phyloP scores from a whole-genome alignment of 352 stramenopile genomes.

The Phytopythium oedochilum region DNA sequence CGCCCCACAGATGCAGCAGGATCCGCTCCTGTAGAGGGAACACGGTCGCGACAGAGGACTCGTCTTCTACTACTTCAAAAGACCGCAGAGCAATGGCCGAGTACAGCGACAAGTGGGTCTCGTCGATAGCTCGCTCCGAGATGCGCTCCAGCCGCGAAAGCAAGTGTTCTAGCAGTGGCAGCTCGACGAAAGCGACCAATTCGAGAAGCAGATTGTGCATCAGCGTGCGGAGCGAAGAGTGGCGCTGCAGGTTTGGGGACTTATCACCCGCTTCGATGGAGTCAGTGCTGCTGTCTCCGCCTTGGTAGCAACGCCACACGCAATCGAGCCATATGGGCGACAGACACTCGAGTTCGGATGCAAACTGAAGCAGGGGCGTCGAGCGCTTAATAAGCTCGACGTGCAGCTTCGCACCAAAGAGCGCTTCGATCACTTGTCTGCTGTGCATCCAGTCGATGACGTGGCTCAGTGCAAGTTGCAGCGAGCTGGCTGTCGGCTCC shows the following conservation, averaged over 20 bases:
- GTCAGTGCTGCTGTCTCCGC: slow-evolving; percentile 7
- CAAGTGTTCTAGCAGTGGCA: slow-evolving; percentile 26
- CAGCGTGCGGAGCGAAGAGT: slow-evolving; percentile 38
- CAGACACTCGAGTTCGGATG: slow-evolving; percentile 26
- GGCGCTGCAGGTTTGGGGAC: slow-evolving; percentile 18
- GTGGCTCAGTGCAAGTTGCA: slow-evolving; percentile 19
- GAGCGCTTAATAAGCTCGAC: slow-evolving; percentile 63
- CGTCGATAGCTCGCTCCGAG: slow-evolving; percentile 13
- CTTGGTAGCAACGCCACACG: slow-evolving; percentile 50
- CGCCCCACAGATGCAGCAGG: slow-evolving; percentile 38
- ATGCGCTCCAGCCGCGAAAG: slow-evolving; percentile 18
- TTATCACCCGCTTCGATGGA: not conserved
- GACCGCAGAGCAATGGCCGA: slow-evolving; percentile 24
- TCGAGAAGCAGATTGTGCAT: slow-evolving; percentile 52
- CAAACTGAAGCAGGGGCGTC: slow-evolving; percentile 58
- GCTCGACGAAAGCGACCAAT: slow-evolving; percentile 44
- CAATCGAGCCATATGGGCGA: slow-evolving; percentile 36
- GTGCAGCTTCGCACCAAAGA: slow-evolving; percentile 67
- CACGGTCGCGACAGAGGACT: not conserved
- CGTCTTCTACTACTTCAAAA: slow-evolving; percentile 7
- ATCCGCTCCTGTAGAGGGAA: slow-evolving; percentile 22
- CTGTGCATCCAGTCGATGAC: slow-evolving; percentile 49
- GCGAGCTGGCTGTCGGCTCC: slow-evolving; percentile 18
- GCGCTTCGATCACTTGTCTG: slow-evolving; percentile 34
- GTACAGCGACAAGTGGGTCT: slow-evolving; percentile 25